A percentile compares a stretch with the other conserved stretches of the same genome.
These are phyloP conservation scores for Colletotrichum sojae DNA, from an alignment of 2,329 filamentous ascomycete species.

Conservation along the genomic window DNA sequence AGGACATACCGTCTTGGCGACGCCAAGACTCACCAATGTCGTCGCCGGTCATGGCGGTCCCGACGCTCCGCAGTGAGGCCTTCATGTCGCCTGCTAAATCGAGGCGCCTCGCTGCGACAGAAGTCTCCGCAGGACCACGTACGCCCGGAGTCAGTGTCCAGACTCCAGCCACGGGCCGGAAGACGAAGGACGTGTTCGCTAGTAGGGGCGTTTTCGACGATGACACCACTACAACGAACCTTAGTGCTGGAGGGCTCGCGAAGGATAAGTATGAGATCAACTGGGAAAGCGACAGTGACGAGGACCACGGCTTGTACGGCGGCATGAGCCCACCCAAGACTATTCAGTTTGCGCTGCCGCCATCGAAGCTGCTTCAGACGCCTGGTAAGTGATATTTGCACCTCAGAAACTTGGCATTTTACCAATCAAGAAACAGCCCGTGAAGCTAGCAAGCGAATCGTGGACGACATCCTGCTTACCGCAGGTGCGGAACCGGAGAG, in stretches of 20 bases:
- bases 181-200: constrained; percentile 65
- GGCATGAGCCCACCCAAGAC: constrained; percentile 94
- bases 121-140: constrained; percentile 62
- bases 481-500: constrained; percentile 75
- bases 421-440: constrained; percentile 66
- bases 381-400: constrained; percentile 69
- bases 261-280: constrained; percentile 68
- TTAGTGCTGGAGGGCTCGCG: constrained; percentile 39
- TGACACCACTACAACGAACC: constrained; percentile 43
- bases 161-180: constrained; percentile 74
- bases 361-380: constrained; percentile 83
- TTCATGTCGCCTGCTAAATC: constrained; percentile 80
- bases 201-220: constrained; percentile 43
- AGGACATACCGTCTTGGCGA: constrained; percentile 58
- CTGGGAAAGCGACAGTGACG: constrained; percentile 83
- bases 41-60: constrained; percentile 83
- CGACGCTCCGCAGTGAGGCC: constrained; percentile 86
- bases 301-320: constrained; percentile 72
- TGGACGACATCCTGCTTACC: constrained; percentile 83
- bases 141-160: constrained; percentile 90
- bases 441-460: constrained; percentile 85
- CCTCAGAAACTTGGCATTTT: background rate
- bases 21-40: constrained; percentile 73
- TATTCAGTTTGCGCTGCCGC: constrained; percentile 86
- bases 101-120: constrained; percentile 61